These are phyloP conservation scores for Backusella circina DNA, from an alignment of 192 early-diverging fungal species.

Conservation along the genomic window DNA sequence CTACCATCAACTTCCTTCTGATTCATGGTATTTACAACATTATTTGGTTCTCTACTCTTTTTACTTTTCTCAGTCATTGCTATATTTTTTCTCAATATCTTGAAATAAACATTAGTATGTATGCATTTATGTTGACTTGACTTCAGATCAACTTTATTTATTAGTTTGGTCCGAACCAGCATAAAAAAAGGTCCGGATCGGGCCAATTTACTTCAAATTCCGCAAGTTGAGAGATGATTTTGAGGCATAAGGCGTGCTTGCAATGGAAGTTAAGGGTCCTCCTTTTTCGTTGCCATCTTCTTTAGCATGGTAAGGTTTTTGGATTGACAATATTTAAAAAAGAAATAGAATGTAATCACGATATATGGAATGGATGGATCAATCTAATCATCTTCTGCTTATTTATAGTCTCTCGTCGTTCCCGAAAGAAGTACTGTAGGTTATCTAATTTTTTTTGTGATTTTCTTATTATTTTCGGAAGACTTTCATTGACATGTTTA, in stretches of 20 bases:
- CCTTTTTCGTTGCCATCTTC: constrained; percentile 4
- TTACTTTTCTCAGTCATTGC: no score
- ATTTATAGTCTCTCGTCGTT: constrained; percentile 77
- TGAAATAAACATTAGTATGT: no score
- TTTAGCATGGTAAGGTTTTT: not conserved
- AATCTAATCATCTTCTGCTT: not conserved
- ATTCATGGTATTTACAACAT: no score
- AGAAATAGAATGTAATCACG: not conserved
- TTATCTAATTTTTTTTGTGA: not conserved
- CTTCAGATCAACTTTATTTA: not conserved
- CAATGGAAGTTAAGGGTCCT: not conserved
- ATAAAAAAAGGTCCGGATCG: not conserved
- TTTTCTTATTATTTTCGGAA: not conserved
- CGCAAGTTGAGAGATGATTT: not conserved
- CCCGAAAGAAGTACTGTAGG: constrained; percentile 65
- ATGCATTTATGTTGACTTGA: not conserved
- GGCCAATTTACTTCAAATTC: not conserved
- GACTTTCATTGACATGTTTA: not conserved
- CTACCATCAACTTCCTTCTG: no score
- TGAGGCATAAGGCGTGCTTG: not conserved
- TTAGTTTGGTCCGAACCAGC: not conserved
- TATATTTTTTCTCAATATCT: no score
- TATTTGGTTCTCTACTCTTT: no score
- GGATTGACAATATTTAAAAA: not conserved
- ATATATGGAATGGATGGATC: not conserved